Percentiles rank a stretch among this genome's conserved stretches.
Evolutionary conservation across 768 basidiomycete genomes (phyloP).

Genomic region (Clathrus columnatus): DNA sequence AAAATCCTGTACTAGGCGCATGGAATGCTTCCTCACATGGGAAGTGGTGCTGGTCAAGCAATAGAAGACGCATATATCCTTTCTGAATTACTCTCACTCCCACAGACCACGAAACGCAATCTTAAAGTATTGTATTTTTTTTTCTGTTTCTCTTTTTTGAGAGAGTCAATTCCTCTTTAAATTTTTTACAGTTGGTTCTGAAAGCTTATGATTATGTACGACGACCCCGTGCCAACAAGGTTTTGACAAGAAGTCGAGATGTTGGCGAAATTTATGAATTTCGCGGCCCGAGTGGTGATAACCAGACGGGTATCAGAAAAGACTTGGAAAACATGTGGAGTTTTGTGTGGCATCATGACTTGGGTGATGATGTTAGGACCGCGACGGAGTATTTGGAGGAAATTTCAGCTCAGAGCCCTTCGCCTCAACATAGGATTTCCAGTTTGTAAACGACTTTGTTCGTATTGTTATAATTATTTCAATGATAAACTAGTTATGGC

Average conservation of each 20-base stretch:
- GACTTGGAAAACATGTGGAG: slow-evolving; percentile 35
- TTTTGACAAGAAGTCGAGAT: slow-evolving; percentile 32
- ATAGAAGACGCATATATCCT: slow-evolving; percentile 47
- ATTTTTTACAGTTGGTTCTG: slow-evolving; percentile 32
- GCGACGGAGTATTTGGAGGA: slow-evolving; percentile 14
- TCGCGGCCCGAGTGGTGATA: slow-evolving; percentile 25
- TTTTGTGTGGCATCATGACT: slow-evolving; percentile 42
- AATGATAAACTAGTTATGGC: no score
- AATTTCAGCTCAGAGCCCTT: no score
- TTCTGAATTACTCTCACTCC: slow-evolving; percentile 36
- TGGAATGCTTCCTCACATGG: slow-evolving; percentile 50
- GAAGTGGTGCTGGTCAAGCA: slow-evolving; percentile 51
- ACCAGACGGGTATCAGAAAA: slow-evolving; percentile 23
- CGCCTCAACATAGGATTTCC: no score
- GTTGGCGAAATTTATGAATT: slow-evolving; percentile 38
- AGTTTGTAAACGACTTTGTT: no score
- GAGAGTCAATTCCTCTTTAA: background rate
- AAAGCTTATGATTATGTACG: slow-evolving; percentile 37
- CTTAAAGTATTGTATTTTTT: slow-evolving; percentile 27
- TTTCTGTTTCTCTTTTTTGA: no score
- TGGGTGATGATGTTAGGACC: slow-evolving; percentile 29
- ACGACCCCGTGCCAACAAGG: slow-evolving; percentile 40
- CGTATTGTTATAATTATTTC: no score
- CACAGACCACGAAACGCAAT: slow-evolving; percentile 30
- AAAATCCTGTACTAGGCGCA: slow-evolving; percentile 30